Evolutionary conservation across 495 filamentous ascomycete species (phyloP).

Genomic region (Hypoxylon cercidicola): DNA sequence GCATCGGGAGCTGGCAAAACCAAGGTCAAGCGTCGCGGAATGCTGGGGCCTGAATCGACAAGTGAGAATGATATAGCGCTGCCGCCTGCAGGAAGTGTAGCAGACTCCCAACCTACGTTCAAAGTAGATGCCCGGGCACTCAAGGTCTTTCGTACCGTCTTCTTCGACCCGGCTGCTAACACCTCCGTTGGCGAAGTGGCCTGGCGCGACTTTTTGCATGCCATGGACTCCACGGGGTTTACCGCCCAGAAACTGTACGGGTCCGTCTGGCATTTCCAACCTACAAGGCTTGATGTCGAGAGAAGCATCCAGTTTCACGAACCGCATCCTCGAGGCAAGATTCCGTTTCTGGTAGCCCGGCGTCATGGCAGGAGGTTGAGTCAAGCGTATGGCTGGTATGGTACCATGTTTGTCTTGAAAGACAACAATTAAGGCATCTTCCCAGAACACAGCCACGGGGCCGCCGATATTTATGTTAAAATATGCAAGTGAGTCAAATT

Average conservation of each 20-base stretch:
- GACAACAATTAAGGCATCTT: too few relatives aligned
- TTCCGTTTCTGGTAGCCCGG: conserved; percentile 52
- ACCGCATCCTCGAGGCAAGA: conserved; percentile 61
- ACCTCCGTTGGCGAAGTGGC: conserved; percentile 55
- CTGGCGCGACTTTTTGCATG: conserved; percentile 64
- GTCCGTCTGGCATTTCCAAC: conserved; percentile 62
- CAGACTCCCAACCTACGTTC: neutral
- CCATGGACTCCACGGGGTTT: conserved; percentile 61
- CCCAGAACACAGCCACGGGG: too few relatives aligned
- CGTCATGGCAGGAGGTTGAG: conserved; percentile 57
- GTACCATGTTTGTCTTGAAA: neutral
- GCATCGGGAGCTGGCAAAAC: conserved; percentile 20
- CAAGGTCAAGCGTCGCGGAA: conserved; percentile 58
- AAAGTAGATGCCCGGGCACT: conserved; percentile 55
- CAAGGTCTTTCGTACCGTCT: conserved; percentile 60
- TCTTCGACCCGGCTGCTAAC: conserved; percentile 46
- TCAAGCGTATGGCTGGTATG: conserved; percentile 55
- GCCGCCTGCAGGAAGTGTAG: too few relatives aligned
- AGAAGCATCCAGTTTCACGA: conserved; percentile 66
- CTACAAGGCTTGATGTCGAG: conserved; percentile 46
- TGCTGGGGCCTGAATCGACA: conserved; percentile 8
- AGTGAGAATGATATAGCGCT: too few relatives aligned
- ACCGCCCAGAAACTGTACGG: conserved; percentile 61
- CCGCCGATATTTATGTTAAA: too few relatives aligned
- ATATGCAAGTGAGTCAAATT: too few relatives aligned